Percentiles rank a stretch among this genome's conserved stretches.
Evolutionary conservation across 192 early-diverging fungal species (phyloP).

Genomic region (Coemansia sp.): DNA sequence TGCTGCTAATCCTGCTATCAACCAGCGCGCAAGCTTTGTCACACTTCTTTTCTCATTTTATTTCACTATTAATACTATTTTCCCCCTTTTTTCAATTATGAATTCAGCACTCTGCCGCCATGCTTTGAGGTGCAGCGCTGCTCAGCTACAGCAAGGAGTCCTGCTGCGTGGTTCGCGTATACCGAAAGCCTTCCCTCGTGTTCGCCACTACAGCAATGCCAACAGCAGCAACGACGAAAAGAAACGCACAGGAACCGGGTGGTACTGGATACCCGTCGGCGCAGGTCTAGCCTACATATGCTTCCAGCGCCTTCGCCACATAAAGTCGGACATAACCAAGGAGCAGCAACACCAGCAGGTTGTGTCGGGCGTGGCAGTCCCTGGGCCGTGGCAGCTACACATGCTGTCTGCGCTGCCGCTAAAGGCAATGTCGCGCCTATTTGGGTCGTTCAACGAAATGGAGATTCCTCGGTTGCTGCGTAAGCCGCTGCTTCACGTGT

Average conservation of each 20-base stretch:
- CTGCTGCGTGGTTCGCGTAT: background rate
- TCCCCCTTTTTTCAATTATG: background rate
- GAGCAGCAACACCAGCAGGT: constrained; percentile 4
- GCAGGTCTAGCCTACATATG: constrained; percentile 73
- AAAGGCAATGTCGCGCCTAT: constrained; percentile 82
- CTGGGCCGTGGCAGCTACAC: constrained; percentile 92
- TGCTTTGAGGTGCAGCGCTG: background rate
- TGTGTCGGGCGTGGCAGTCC: constrained; percentile 35
- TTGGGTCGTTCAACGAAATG: constrained; percentile 84
- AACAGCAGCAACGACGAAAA: background rate
- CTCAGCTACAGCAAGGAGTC: background rate
- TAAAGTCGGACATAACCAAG: constrained; percentile 42
- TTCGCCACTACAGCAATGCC: constrained; percentile 24
- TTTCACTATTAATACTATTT: background rate
- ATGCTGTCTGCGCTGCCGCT: constrained; percentile 84
- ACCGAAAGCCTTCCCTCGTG: background rate
- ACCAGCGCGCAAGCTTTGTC: background rate
- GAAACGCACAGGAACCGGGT: constrained; percentile 39
- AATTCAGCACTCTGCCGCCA: background rate
- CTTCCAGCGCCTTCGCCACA: constrained; percentile 61
- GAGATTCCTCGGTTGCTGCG: constrained; percentile 79
- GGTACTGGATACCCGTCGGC: constrained; percentile 74
- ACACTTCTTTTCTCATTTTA: background rate
- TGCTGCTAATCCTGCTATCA: background rate
- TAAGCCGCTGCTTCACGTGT: constrained; percentile 68